These are phyloP conservation scores for Nicotiana rustica DNA, from an alignment of 305 asterid species.

Conservation along the genomic window DNA sequence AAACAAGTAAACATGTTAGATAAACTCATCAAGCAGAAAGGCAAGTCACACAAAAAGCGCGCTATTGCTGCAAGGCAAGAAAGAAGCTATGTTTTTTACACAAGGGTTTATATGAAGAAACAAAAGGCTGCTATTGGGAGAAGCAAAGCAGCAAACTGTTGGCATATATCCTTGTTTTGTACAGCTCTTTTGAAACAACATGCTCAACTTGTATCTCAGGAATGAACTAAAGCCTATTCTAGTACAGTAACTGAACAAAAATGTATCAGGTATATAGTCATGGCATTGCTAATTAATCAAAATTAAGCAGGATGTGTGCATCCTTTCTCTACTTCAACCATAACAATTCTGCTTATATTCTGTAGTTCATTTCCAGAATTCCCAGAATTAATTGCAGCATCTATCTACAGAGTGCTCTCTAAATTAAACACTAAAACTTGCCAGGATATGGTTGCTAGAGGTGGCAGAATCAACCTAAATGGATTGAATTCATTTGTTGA, in stretches of 20 bases:
- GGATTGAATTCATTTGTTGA: no score
- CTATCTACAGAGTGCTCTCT: not conserved
- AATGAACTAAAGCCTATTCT: slow-evolving; percentile 10
- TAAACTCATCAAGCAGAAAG: not conserved
- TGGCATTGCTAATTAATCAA: not conserved
- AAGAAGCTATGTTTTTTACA: not conserved
- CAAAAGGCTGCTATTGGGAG: not conserved
- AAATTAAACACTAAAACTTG: not conserved
- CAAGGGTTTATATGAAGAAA: slow-evolving; percentile 5
- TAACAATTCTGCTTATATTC: not conserved
- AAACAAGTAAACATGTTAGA: not conserved
- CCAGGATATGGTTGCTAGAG: not conserved
- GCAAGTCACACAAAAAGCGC: not conserved
- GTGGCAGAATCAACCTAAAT: not conserved
- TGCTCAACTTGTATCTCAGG: slow-evolving; percentile 13
- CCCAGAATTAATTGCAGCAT: not conserved
- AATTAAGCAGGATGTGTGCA: not conserved
- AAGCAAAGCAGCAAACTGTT: not conserved
- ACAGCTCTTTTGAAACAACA: slow-evolving; percentile 9
- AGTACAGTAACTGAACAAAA: not conserved
- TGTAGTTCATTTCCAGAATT: no score
- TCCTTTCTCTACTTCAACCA: not conserved
- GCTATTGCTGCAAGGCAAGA: not conserved
- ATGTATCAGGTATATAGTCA: not conserved
- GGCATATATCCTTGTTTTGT: slow-evolving; percentile 3